A percentile compares a stretch with the other conserved stretches of the same genome.
These are phyloP conservation scores for Orbilia blumenaviensis DNA, from an alignment of 2,329 filamentous ascomycete species.

Conservation along the genomic window DNA sequence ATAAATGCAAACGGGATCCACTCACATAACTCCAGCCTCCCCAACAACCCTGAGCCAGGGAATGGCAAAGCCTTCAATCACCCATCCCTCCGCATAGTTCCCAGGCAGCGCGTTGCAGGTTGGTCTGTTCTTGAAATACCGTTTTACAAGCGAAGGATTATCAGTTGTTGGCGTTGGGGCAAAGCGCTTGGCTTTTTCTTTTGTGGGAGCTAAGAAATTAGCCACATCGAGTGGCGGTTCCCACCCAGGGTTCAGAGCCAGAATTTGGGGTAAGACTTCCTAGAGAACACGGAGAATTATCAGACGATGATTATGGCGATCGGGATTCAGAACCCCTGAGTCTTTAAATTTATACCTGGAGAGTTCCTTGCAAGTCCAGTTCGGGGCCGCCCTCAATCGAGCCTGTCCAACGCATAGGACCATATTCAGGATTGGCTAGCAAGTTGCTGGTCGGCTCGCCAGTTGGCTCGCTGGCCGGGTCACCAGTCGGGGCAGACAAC, in stretches of 20 bases:
- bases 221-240: neutral
- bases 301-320: neutral
- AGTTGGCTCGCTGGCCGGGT: neutral
- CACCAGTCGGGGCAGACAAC: neutral
- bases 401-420: neutral
- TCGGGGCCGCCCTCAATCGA: neutral
- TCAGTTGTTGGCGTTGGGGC: neutral
- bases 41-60: neutral
- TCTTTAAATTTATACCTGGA: neutral
- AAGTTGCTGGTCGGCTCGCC: neutral
- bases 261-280: slow-evolving; percentile 6
- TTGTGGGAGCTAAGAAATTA: neutral
- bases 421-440: neutral
- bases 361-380: neutral
- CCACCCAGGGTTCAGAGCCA: neutral
- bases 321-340: neutral
- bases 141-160: neutral
- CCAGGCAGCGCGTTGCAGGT: neutral
- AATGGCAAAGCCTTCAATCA: neutral
- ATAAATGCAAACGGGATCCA: neutral
- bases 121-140: slow-evolving; percentile 3
- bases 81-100: neutral
- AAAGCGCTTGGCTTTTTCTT: neutral
- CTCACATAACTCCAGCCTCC: neutral
- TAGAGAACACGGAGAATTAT: neutral